Conservation (phyloP, 805 yeast genomes). For the Saturnispora serradocipensis region DNA sequence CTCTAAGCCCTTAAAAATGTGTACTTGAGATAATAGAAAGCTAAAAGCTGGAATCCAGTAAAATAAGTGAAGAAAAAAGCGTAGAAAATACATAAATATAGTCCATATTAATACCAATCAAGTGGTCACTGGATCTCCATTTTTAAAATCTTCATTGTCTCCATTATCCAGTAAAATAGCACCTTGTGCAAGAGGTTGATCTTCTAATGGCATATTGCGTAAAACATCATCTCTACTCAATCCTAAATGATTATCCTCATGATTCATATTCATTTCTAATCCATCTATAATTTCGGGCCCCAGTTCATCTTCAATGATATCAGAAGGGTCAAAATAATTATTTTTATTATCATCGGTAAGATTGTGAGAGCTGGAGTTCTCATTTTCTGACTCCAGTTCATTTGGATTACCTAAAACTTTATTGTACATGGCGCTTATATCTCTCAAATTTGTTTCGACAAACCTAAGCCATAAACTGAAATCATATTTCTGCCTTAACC, state of each 20-base stretch:
- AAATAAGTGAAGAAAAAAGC: neutral
- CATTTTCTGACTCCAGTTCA: slow-evolving; percentile 15
- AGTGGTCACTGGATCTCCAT: slow-evolving; percentile 9
- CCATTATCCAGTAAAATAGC: slow-evolving; percentile 30
- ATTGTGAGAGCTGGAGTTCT: neutral
- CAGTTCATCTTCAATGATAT: slow-evolving; percentile 6
- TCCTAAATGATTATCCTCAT: slow-evolving; percentile 7
- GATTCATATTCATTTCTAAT: neutral
- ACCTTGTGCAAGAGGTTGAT: slow-evolving; percentile 18
- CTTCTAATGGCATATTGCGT: slow-evolving; percentile 12
- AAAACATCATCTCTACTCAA: slow-evolving; percentile 10
- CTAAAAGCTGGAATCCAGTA: neutral
- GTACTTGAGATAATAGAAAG: neutral
- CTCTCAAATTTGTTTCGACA: slow-evolving; percentile 38
- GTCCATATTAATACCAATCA: neutral
- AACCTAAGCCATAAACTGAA: slow-evolving; percentile 39
- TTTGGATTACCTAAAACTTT: slow-evolving; percentile 45
- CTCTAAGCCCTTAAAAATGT: neutral
- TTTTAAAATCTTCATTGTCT: slow-evolving; percentile 36
- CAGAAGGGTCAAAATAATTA: slow-evolving; percentile 7
- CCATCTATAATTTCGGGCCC: slow-evolving; percentile 2
- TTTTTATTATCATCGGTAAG: slow-evolving; percentile 7
- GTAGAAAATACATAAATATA: neutral
- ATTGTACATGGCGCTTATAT: slow-evolving; percentile 47
- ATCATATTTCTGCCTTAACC: slow-evolving; percentile 9